Evolutionary conservation across 2,329 filamentous ascomycete species (phyloP), one percentile per base, ranked within the genome.

Genomic region (Fusarium clavum): DNA sequence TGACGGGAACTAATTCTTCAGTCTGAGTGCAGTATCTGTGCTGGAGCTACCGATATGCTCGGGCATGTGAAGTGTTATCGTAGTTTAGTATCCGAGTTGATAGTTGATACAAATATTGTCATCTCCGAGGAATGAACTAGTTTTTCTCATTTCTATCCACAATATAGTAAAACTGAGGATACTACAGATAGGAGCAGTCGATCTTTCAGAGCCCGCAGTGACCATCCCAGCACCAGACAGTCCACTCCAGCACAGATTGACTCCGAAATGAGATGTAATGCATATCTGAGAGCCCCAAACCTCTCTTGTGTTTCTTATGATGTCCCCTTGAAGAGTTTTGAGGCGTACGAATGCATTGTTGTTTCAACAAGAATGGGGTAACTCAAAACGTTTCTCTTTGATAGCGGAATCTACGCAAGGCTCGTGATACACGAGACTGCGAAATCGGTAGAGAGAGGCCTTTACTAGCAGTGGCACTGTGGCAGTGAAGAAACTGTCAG

Each of bases 91-190:
- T 47, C 58, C 41, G 44, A 46, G 38, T 48, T 32, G 20, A 61
- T 55, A 56, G 32, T 44, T 49, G 38, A 32, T 34, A 18, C 55
- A 61, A 30, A 41, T 65, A 65, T 49, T 61, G 48, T 61, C 55
- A 67, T 66, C 56, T 66, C 63, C 62, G 63, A 45, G 25, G 11
- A 34, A 13, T 47, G 25, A 43, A 43, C 56, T 67, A 38, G 9
- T 30, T 55, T 22, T 49, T 38, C 29, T 38, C 44, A n/a, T 20
- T 41, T 43, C 12, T 22, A 52, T 41, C 45, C 45, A 47, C 45
- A 47, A 20, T 29, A 29, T 14, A 47, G 45, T 14, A 52, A 13
- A 27, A 27, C 32, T 41, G 48, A 40, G 18, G 24, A 27, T 51
- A 24, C 38, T 41, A 20, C 20, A 20, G 20, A 20, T 20, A 25